These are phyloP conservation scores for Crassisporium funariophilum DNA, from an alignment of 768 basidiomycete species.

Conservation along the genomic window DNA sequence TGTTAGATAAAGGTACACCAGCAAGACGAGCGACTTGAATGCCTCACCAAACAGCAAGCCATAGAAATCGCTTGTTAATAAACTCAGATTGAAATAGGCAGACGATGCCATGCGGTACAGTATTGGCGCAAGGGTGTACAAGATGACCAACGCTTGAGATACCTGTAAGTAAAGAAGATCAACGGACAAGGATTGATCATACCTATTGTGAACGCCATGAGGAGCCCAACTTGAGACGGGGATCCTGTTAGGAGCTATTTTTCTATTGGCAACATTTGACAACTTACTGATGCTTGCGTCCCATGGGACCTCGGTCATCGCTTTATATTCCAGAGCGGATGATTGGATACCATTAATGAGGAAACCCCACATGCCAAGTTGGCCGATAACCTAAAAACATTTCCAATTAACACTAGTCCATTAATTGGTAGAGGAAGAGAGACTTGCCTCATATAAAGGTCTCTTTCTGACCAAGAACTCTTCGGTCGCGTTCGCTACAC, in stretches of 20 bases:
- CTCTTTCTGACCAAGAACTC: conserved; percentile 81
- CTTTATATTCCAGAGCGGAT: conserved; percentile 69
- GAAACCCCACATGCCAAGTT: conserved; percentile 84
- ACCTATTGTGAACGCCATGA: conserved; percentile 44
- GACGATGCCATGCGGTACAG: conserved; percentile 86
- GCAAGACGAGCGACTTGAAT: conserved; percentile 10
- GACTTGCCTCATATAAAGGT: conserved; percentile 72
- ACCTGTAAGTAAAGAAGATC: conserved; percentile 1
- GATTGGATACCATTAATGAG: conserved; percentile 81
- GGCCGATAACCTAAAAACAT: conserved; percentile 66
- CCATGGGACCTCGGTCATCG: conserved; percentile 71
- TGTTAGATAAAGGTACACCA: conserved; percentile 2
- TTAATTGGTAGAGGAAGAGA: background rate
- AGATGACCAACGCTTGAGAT: conserved; percentile 72
- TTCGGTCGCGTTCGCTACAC: conserved; percentile 81
- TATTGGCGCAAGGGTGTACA: conserved; percentile 86
- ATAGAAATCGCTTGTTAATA: conserved; percentile 89
- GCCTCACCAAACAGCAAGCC: conserved; percentile 73
- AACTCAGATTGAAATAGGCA: conserved; percentile 80
- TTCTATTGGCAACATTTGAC: conserved; percentile 2
- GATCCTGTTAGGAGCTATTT: conserved; percentile 2
- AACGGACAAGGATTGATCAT: conserved; percentile 11
- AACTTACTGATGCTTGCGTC: conserved; percentile 65
- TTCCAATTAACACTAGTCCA: background rate
- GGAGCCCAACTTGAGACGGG: conserved; percentile 41